A percentile compares a stretch with the other conserved stretches of the same genome.
phyloP scores from a whole-genome alignment of 2,329 filamentous ascomycete genomes.

The Penicillium crustosum region DNA sequence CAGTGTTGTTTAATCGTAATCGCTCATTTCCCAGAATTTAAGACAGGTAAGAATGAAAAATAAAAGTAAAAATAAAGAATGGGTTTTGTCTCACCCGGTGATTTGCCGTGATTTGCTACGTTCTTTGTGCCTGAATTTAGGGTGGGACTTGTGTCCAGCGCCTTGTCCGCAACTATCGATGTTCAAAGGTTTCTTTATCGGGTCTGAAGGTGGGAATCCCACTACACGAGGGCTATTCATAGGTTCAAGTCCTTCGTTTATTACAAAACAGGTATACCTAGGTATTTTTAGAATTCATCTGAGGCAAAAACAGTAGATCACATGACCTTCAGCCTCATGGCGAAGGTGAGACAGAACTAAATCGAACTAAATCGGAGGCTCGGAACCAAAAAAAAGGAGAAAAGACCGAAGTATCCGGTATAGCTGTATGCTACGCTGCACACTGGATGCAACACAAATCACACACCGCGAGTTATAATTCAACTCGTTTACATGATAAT shows the following conservation, averaged over 20 bases:
- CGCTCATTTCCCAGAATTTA: not conserved
- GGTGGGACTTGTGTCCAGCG: not conserved
- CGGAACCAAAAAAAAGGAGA: not conserved
- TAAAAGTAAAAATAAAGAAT: not conserved
- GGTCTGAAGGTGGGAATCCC: not conserved
- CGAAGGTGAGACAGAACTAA: not conserved
- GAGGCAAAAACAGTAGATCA: not conserved
- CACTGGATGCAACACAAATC: not conserved
- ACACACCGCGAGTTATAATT: not conserved
- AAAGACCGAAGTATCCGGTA: not conserved
- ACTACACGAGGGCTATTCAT: not conserved
- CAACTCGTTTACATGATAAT: not conserved
- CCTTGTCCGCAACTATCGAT: not conserved
- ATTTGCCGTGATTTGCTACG: not conserved
- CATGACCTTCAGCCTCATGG: conserved; percentile 4
- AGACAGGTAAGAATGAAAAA: not conserved
- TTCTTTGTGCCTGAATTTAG: not conserved
- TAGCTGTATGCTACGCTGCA: not conserved
- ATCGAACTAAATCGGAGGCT: not conserved
- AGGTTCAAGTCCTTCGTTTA: not conserved
- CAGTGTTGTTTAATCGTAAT: not conserved
- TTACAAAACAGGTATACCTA: no score
- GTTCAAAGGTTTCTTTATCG: not conserved
- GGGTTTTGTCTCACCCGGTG: not conserved
- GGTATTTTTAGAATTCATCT: not conserved